These are phyloP conservation scores for Rosa rugosa DNA, from an alignment of 306 rosid genomes.

Conservation along the genomic window DNA sequence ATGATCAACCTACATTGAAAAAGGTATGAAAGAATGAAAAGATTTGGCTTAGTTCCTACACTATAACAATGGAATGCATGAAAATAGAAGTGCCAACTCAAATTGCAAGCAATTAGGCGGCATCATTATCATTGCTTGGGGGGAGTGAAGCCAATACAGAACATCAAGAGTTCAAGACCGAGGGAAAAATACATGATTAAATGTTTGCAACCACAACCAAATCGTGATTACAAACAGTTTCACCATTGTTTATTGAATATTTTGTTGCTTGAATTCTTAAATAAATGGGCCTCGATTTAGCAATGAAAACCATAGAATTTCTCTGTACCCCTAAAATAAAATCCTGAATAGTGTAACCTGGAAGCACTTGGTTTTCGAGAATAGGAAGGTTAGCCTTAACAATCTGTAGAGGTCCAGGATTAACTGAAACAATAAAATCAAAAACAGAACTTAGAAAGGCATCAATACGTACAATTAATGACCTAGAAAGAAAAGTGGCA, in stretches of 20 bases:
- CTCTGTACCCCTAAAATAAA: slow-evolving; percentile 45
- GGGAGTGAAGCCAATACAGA: too few relatives aligned
- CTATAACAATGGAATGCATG: neutral
- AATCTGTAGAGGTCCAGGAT: slow-evolving; percentile 30
- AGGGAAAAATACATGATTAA: neutral
- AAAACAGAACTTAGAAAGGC: slow-evolving; percentile 7
- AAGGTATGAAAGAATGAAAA: neutral
- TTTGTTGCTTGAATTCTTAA: neutral
- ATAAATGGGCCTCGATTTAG: neutral
- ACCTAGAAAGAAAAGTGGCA: too few relatives aligned
- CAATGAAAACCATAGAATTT: neutral
- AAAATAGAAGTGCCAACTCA: neutral
- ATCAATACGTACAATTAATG: too few relatives aligned
- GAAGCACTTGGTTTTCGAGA: slow-evolving; percentile 31
- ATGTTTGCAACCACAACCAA: slow-evolving; percentile 4
- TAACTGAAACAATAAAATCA: slow-evolving; percentile 29
- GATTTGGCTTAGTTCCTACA: neutral
- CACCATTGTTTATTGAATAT: neutral
- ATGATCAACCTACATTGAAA: slow-evolving; percentile 38
- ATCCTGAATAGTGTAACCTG: slow-evolving; percentile 41
- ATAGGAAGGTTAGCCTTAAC: slow-evolving; percentile 32
- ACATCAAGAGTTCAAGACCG: too few relatives aligned
- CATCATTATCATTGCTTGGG: neutral
- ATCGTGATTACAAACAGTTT: neutral
- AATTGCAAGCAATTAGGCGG: neutral